Evolutionary conservation across 2,329 filamentous ascomycete genomes (phyloP), one percentile per base, ranked within the genome.

Genomic region (Aspergillus udagawae): DNA sequence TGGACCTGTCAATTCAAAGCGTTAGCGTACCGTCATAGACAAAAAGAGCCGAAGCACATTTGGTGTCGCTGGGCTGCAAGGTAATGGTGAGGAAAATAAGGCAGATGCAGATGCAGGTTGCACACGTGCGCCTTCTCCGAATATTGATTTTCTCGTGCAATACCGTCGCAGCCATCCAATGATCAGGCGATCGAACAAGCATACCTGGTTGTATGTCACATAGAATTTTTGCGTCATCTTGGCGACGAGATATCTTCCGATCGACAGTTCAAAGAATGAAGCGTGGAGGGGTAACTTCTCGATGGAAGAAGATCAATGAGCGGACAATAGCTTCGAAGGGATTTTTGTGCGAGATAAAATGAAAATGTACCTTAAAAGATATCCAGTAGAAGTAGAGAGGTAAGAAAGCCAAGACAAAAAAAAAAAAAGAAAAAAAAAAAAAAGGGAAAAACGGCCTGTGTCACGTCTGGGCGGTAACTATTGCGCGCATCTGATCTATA

Each of bases 131-230:
- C 23, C 12, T 14, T 12, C n/a, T 47, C 12, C 10, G 14, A 25
- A 25, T 12, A 7, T 47, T 14, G 12, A 25, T 21, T 21, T 49
- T 25, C 32, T 21, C 21, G n/a, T 27, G 44, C 44, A 23, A 47
- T 25, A 47, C 21, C 20, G 23, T 23, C 20, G 44, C 44, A 47
- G 44, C 23, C 44, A 47, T 23, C 21, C 21, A 23, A 47, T 47
- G 21, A 47, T 23, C 9, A 12, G 12, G 5, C 7, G 23, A 12
- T 14, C 5, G 20, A 47, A 47, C 12, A 23, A 35, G 66, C 85
- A 75, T 80, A 92, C 90, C 85, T 94, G 86, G 76, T 95, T 96
- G 79, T 96, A 96, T 67, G 90, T 94, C 73, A 94, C 86, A 80
- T 93, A 95, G 74, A 92, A 77, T 76, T 95, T 95, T 77, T 93